Base-by-base conservation (phyloP, 2,329 filamentous ascomycete species). In the Polytolypa hystricis region DNA sequence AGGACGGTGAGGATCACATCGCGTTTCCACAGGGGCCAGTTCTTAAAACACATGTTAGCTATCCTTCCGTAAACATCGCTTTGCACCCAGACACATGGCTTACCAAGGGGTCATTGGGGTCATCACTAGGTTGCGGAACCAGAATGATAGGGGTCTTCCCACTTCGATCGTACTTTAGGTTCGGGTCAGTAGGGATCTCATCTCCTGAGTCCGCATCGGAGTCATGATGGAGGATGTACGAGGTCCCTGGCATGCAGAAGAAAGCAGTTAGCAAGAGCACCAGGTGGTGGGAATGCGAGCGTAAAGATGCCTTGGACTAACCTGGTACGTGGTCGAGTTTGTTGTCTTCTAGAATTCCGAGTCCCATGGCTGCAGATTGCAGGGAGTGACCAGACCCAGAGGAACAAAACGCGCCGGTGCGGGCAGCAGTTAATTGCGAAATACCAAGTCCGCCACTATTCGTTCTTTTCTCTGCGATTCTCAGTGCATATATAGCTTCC, bases 61-160 rank as follows among this genome's bases (percentile, higher is more conserved):
- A 23, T 35, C 21, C 9, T 41, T 23, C 7, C 15, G 15, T 16
- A 19, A 28, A 26, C 18, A 25, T 10, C n/a, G 20, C 33, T n/a
- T 3, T 29, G 15, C n/a, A 19, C 10, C 18, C 23, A 6, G 3
- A 11, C 17, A 17, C 10, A 11, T 26, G 28, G 26, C 61, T 41
- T 69, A 79, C 74, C 47, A 94, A 67, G 19, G 85, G 87, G 59
- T 95, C 87, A 56, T 93, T 89, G 3, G 84, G 84, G 56, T 93
- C 84, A 58, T 93, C 81, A 43, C 80, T 87, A 2, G 89, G 89
- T 53, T 95, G 89, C 4, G 89, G 89, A 4, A 93, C 81, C 20
- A 95, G 74, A 48, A 95, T 82, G 49, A 89, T 81, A 34, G 78
- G 75, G 12, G 70, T 59, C 12, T 69, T 65, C 21, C 82, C 80